Conservation (phyloP, 2,329 filamentous ascomycete genomes). For the Colletotrichum horii region DNA sequence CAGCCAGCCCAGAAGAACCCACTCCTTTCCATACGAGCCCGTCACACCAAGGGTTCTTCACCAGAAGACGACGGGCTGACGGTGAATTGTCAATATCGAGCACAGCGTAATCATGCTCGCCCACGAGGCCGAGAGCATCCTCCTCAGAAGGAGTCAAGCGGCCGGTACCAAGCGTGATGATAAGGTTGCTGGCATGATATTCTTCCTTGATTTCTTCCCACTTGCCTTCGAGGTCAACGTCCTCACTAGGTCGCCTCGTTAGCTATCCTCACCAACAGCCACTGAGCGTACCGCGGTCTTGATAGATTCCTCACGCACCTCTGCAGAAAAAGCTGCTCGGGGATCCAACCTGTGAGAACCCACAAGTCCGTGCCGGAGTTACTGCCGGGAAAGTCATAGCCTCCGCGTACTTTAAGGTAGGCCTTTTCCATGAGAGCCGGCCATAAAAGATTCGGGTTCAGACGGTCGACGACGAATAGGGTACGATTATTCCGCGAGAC, state of each 20-base stretch:
- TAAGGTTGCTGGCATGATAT: constrained; percentile 79
- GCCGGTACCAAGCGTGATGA: constrained; percentile 90
- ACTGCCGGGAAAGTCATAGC: constrained; percentile 97
- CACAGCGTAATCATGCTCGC: constrained; percentile 93
- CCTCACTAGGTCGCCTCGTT: constrained; percentile 59
- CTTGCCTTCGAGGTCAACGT: constrained; percentile 74
- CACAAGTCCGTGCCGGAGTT: constrained; percentile 96
- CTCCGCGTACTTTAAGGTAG: constrained; percentile 92
- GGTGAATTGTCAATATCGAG: constrained; percentile 73
- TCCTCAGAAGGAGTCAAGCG: constrained; percentile 80
- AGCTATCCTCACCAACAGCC: not conserved
- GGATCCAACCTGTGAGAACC: constrained; percentile 94
- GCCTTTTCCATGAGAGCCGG: constrained; percentile 94
- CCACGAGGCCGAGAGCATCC: constrained; percentile 78
- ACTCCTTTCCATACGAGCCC: constrained; percentile 73
- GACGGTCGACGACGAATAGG: constrained; percentile 86
- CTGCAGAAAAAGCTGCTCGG: constrained; percentile 92
- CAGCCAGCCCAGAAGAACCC: constrained; percentile 23
- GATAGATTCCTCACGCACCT: constrained; percentile 46
- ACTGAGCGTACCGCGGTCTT: not conserved
- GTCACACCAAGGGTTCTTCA: constrained; percentile 97
- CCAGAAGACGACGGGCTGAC: constrained; percentile 71
- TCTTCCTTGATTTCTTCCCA: constrained; percentile 80
- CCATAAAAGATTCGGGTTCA: constrained; percentile 84
- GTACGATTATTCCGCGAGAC: constrained; percentile 75